A percentile compares a stretch with the other conserved stretches of the same genome.
Conservation (phyloP, 2,329 filamentous ascomycete species). For the Ceratocystis variospora region DNA sequence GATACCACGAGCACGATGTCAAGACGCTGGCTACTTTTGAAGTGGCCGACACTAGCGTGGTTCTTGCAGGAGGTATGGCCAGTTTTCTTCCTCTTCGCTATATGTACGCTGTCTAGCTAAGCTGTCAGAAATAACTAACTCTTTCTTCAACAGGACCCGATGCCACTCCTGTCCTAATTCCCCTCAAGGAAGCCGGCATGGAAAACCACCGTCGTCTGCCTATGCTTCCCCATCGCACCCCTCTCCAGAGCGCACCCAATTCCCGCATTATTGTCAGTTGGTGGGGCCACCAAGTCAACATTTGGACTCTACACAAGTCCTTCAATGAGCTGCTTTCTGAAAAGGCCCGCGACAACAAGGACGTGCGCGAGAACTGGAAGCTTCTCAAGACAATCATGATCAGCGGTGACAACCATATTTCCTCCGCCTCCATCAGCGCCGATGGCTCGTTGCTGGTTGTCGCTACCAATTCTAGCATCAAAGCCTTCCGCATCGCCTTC, state of each 20-base stretch:
- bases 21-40: conserved; percentile 90
- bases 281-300: conserved; percentile 77
- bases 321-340: conserved; percentile 34
- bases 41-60: conserved; percentile 64
- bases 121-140: conserved; percentile 24
- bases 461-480: conserved; percentile 59
- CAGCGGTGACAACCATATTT: conserved; percentile 69
- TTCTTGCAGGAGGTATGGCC: conserved; percentile 72
- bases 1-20: conserved; percentile 87
- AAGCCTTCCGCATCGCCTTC: conserved; percentile 47
- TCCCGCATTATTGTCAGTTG: conserved; percentile 72
- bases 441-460: conserved; percentile 64
- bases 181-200: conserved; percentile 57
- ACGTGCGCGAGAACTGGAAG: conserved; percentile 43
- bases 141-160: conserved; percentile 52
- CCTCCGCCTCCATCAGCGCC: conserved; percentile 54
- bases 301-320: conserved; percentile 52
- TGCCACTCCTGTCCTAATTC: conserved; percentile 66
- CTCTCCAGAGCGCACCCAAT: conserved; percentile 56
- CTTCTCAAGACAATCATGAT: conserved; percentile 55
- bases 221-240: conserved; percentile 66
- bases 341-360: conserved; percentile 30
- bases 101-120: neutral
- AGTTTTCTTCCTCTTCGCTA: neutral
- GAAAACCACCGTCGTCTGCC: conserved; percentile 73